Evolutionary conservation across 345 rosid species (phyloP).

Genomic region (Salix udensis): DNA sequence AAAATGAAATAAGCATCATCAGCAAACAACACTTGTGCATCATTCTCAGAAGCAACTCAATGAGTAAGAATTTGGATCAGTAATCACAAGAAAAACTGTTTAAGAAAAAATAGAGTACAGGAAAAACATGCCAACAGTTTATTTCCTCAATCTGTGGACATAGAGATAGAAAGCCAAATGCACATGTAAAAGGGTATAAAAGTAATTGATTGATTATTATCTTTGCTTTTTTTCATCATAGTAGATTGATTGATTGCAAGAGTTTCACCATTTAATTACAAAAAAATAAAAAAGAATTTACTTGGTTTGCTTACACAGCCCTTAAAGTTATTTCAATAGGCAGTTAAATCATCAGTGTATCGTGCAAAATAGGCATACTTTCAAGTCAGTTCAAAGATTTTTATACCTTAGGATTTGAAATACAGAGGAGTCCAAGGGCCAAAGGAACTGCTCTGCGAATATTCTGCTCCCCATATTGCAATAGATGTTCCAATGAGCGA

Average conservation of each 20-base stretch:
- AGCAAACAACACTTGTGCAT: not conserved
- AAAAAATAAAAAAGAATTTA: not conserved
- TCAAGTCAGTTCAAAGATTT: not conserved
- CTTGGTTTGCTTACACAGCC: not conserved
- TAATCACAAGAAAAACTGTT: not conserved
- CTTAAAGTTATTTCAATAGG: not conserved
- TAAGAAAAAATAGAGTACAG: too few species aligned
- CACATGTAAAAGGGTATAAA: not conserved
- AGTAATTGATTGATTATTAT: not conserved
- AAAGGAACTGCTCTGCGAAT: conserved; percentile 86
- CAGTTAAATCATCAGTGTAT: not conserved
- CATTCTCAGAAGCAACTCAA: not conserved
- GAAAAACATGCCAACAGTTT: too few species aligned
- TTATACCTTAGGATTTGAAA: conserved; percentile 94
- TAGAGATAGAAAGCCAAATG: not conserved
- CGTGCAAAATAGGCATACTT: not conserved
- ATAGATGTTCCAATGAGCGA: conserved; percentile 85
- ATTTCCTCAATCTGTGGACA: not conserved
- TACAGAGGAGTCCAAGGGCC: conserved; percentile 96
- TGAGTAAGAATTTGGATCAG: not conserved
- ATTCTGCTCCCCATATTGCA: conserved; percentile 92
- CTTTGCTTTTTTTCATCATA: not conserved
- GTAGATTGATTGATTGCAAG: not conserved
- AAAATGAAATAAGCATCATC: not conserved
- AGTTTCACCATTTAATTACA: not conserved